phyloP scores from a whole-genome alignment of 2,329 filamentous ascomycete genomes.

The Plenodomus tracheiphilus region DNA sequence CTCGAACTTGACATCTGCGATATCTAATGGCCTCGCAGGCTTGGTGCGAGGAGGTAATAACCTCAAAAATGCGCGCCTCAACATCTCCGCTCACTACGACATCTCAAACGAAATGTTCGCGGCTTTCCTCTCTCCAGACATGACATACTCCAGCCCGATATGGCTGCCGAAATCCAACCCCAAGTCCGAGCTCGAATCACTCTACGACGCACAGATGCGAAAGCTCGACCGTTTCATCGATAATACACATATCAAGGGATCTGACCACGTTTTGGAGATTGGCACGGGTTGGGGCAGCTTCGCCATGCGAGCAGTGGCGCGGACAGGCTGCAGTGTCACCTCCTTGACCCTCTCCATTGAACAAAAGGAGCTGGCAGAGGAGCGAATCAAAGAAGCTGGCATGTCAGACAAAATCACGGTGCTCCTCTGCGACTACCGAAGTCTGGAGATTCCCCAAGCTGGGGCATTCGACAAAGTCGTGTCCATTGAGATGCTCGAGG shows the following conservation, averaged over 20 bases:
- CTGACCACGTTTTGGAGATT: constrained; percentile 74
- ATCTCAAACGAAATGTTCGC: constrained; percentile 78
- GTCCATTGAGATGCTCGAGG: constrained; percentile 78
- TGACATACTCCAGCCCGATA: constrained; percentile 75
- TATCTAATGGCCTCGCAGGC: constrained; percentile 61
- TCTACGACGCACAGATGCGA: constrained; percentile 68
- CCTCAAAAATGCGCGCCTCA: constrained; percentile 58
- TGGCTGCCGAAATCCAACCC: constrained; percentile 57
- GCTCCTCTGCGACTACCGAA: constrained; percentile 69
- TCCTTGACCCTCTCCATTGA: constrained; percentile 69
- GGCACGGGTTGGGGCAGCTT: constrained; percentile 77
- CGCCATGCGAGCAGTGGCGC: constrained; percentile 68
- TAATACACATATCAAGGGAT: constrained; percentile 63
- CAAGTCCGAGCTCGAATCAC: constrained; percentile 54
- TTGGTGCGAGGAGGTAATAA: constrained; percentile 54
- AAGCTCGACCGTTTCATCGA: constrained; percentile 69
- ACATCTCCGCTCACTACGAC: constrained; percentile 74
- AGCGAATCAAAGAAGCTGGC: constrained; percentile 64
- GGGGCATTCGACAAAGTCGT: constrained; percentile 69
- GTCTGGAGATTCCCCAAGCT: constrained; percentile 54
- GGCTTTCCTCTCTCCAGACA: constrained; percentile 72
- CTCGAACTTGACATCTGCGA: constrained; percentile 62
- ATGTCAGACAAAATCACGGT: constrained; percentile 66
- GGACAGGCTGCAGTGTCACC: constrained; percentile 70
- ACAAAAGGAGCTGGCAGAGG: constrained; percentile 69